These are phyloP conservation scores for Dendrobium catenatum DNA, from an alignment of 106 monocot species.

Conservation along the genomic window DNA sequence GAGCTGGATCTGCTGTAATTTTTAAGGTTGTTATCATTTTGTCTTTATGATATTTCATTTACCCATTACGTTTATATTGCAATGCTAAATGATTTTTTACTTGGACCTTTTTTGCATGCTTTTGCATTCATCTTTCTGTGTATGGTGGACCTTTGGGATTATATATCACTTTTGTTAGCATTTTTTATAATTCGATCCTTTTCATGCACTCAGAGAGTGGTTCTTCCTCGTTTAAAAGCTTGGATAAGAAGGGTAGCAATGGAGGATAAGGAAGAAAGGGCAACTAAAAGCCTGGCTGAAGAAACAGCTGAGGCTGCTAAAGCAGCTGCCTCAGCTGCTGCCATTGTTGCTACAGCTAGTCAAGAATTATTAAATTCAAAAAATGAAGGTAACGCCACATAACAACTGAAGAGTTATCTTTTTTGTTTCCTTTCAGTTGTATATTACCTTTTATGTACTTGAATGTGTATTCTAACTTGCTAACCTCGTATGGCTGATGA, in stretches of 20 bases:
- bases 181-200: background rate
- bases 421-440: background rate
- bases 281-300: slow-evolving; percentile 35
- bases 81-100: background rate
- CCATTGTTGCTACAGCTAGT: slow-evolving; percentile 70
- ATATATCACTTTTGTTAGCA: background rate
- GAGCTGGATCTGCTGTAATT: slow-evolving; percentile 73
- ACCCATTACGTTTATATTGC: background rate
- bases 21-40: slow-evolving; percentile 51
- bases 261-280: slow-evolving; percentile 51
- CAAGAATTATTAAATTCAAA: slow-evolving; percentile 72
- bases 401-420: background rate
- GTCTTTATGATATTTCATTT: background rate
- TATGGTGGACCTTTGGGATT: background rate
- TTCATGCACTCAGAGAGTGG: slow-evolving; percentile 35
- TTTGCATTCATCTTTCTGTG: background rate
- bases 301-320: slow-evolving; percentile 84
- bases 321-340: slow-evolving; percentile 75
- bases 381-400: slow-evolving; percentile 47
- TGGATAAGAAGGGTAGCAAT: slow-evolving; percentile 68
- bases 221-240: slow-evolving; percentile 72
- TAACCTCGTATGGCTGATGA: background rate
- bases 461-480: background rate
- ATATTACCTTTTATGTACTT: background rate
- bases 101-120: background rate